Evolutionary conservation across 163 green algal species (phyloP).

Genomic region (Smithsoniella earleae): DNA sequence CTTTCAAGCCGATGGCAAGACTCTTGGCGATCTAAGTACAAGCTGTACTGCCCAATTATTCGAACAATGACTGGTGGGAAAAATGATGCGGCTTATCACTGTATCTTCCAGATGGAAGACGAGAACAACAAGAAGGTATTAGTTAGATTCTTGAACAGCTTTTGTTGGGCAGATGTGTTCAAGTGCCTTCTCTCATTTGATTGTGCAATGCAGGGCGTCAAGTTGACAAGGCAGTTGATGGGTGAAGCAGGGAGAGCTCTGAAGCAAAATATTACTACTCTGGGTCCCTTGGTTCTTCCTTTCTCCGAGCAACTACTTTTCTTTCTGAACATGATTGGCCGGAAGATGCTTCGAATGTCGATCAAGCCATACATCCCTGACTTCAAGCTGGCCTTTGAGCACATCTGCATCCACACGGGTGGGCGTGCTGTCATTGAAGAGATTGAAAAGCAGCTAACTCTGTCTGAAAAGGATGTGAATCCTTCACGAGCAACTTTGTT

Average conservation of each 20-base stretch:
- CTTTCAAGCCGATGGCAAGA: slow-evolving; percentile 71
- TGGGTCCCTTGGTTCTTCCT: slow-evolving; percentile 84
- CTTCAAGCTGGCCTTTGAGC: slow-evolving; percentile 92
- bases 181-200: slow-evolving; percentile 10
- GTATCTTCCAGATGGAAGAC: slow-evolving; percentile 87
- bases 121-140: slow-evolving; percentile 45
- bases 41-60: slow-evolving; percentile 45
- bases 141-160: too few species aligned
- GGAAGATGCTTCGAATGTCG: slow-evolving; percentile 53
- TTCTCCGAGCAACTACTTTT: slow-evolving; percentile 89
- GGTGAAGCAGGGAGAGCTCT: slow-evolving; percentile 55
- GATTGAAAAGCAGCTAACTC: slow-evolving; percentile 86
- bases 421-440: slow-evolving; percentile 89
- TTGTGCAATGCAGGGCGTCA: slow-evolving; percentile 25
- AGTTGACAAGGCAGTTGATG: slow-evolving; percentile 42
- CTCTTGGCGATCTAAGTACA: slow-evolving; percentile 63
- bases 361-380: slow-evolving; percentile 83
- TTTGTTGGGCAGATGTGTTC: background rate
- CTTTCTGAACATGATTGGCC: slow-evolving; percentile 73
- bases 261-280: slow-evolving; percentile 93
- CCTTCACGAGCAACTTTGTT: slow-evolving; percentile 75
- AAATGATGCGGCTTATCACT: slow-evolving; percentile 76
- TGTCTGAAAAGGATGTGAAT: slow-evolving; percentile 53
- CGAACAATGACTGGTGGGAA: slow-evolving; percentile 29
- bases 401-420: slow-evolving; percentile 97